Evolutionary conservation across 495 filamentous ascomycete species (phyloP).

Genomic region (Aspergillus conjunctus): DNA sequence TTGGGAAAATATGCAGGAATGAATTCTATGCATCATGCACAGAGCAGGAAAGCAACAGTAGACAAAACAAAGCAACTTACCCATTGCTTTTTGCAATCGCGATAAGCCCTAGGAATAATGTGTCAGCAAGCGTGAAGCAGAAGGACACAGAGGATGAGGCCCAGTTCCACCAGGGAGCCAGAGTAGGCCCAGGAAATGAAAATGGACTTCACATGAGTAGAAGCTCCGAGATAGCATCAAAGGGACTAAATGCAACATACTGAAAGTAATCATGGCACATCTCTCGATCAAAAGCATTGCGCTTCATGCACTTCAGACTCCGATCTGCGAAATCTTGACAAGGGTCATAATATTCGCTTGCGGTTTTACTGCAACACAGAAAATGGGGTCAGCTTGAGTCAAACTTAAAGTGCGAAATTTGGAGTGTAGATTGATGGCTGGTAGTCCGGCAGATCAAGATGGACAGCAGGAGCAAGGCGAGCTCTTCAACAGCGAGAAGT

Average conservation of each 20-base stretch:
- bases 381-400: constrained; percentile 21
- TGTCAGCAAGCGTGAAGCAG: constrained; percentile 18
- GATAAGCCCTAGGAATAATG: constrained; percentile 67
- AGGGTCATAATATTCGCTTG: constrained; percentile 88
- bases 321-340: constrained; percentile 91
- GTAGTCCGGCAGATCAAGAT: neutral
- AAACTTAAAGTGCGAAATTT: neutral
- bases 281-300: constrained; percentile 80
- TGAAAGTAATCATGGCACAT: constrained; percentile 95
- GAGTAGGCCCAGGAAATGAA: too few relatives aligned
- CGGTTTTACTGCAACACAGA: constrained; percentile 62
- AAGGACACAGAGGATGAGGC: neutral
- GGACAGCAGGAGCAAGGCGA: too few relatives aligned
- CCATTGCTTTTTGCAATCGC: constrained; percentile 94
- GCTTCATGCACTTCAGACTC: constrained; percentile 82
- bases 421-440: neutral
- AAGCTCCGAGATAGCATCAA: neutral
- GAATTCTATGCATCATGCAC: too few relatives aligned
- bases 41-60: too few relatives aligned
- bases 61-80: constrained; percentile 50
- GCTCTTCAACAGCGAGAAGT: too few relatives aligned
- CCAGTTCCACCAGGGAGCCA: neutral
- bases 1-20: too few relatives aligned
- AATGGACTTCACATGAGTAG: too few relatives aligned
- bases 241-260: constrained; percentile 50